A percentile compares a stretch with the other conserved stretches of the same genome.
phyloP scores from a whole-genome alignment of 2,329 filamentous ascomycete species.

The Rhynchosporium secalis region DNA sequence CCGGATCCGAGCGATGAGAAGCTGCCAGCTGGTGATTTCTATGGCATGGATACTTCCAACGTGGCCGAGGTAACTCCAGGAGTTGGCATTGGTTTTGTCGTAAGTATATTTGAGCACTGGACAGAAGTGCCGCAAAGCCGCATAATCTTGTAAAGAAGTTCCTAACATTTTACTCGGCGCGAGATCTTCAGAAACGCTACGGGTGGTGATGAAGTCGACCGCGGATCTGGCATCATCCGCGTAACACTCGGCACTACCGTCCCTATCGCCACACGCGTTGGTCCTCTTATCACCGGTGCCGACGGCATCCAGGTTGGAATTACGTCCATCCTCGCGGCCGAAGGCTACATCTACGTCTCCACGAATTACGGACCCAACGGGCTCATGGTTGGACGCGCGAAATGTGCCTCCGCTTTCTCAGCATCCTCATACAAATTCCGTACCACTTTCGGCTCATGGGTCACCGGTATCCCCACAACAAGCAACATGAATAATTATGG shows the following conservation, averaged over 20 bases:
- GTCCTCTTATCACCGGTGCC: constrained; percentile 2
- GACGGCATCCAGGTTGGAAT: constrained; percentile 4
- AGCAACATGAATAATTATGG: constrained; percentile 1
- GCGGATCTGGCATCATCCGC: constrained; percentile 8
- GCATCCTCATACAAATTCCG: constrained; percentile 4
- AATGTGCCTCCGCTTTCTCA: not conserved
- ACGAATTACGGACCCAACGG: not conserved
- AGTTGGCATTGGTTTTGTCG: constrained; percentile 10
- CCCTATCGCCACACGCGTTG: constrained; percentile 4
- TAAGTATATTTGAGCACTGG: not conserved
- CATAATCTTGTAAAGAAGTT: not conserved
- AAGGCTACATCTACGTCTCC: constrained; percentile 10
- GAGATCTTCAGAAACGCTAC: constrained; percentile 1
- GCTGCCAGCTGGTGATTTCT: not conserved
- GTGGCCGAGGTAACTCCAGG: constrained; percentile 8
- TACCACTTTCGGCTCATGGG: not conserved
- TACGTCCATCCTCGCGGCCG: constrained; percentile 3
- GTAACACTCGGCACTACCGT: not conserved
- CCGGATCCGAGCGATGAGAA: not conserved
- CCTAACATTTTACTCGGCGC: not conserved
- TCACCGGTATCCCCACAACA: constrained; percentile 1
- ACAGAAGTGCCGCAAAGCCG: not conserved
- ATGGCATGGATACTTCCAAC: constrained; percentile 4
- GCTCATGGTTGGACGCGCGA: not conserved
- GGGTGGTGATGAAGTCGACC: not conserved